Evolutionary conservation across 306 rosid species (phyloP).

Genomic region (Vicia sativa): DNA sequence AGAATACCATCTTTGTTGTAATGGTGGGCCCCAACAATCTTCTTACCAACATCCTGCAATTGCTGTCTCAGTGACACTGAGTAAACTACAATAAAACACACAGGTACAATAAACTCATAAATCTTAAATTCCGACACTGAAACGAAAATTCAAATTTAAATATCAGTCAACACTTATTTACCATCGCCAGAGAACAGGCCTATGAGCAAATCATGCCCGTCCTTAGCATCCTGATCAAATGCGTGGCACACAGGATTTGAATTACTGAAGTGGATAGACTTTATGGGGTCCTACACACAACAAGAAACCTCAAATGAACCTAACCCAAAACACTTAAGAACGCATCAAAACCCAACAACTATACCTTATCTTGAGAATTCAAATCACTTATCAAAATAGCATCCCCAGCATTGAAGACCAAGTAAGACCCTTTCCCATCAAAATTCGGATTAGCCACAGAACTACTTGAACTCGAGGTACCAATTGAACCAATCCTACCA

Average conservation of each 20-base stretch:
- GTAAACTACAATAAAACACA: conserved; percentile 75
- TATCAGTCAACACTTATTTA: conserved; percentile 37
- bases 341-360: conserved; percentile 11
- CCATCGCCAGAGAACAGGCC: conserved; percentile 96
- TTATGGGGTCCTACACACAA: conserved; percentile 86
- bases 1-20: conserved; percentile 95
- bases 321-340: conserved; percentile 34
- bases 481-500: conserved; percentile 79
- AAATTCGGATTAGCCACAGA: conserved; percentile 71
- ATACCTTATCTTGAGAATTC: conserved; percentile 96
- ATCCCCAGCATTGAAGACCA: conserved; percentile 94
- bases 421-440: conserved; percentile 89
- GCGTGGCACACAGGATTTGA: conserved; percentile 89
- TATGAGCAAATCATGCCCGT: conserved; percentile 93
- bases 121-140: conserved; percentile 35
- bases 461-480: conserved; percentile 69
- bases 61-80: conserved; percentile 97
- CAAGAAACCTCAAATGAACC: conserved; percentile 45
- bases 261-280: conserved; percentile 91
- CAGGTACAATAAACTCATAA: conserved; percentile 44
- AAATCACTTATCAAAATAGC: conserved; percentile 92
- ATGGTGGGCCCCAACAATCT: conserved; percentile 93
- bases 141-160: conserved; percentile 20
- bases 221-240: conserved; percentile 92
- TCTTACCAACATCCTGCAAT: conserved; percentile 97